Evolutionary conservation across 73 alveolate genomes (phyloP).

Genomic region (Strombidium stylifer): DNA sequence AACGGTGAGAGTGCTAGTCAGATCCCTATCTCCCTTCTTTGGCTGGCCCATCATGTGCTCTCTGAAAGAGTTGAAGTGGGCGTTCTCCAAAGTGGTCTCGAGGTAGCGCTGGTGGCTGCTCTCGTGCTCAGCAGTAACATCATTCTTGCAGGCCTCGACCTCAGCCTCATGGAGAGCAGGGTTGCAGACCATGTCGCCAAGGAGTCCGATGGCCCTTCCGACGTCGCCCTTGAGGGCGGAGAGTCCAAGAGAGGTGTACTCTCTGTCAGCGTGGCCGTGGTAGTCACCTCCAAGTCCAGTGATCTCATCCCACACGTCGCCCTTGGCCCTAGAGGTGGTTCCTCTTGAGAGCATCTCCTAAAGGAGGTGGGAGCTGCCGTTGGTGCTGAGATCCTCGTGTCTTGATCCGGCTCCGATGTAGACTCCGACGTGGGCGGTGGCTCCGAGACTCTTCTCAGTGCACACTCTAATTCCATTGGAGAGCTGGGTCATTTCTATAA

Average conservation of each 20-base stretch:
- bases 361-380: slow-evolving; percentile 71
- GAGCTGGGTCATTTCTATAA: slow-evolving; percentile 53
- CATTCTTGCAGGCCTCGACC: slow-evolving; percentile 73
- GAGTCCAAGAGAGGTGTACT: slow-evolving; percentile 57
- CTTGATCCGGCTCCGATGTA: slow-evolving; percentile 83
- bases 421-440: slow-evolving; percentile 56
- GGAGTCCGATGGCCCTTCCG: slow-evolving; percentile 62
- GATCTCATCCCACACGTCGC: slow-evolving; percentile 50
- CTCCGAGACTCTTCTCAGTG: slow-evolving; percentile 35
- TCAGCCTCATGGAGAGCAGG: slow-evolving; percentile 53
- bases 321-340: slow-evolving; percentile 65
- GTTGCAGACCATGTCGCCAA: slow-evolving; percentile 68
- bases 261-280: slow-evolving; percentile 59
- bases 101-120: slow-evolving; percentile 49
- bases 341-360: slow-evolving; percentile 58
- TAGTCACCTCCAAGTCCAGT: slow-evolving; percentile 59
- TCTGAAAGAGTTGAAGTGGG: slow-evolving; percentile 73
- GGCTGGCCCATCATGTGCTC: slow-evolving; percentile 90
- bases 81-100: slow-evolving; percentile 64
- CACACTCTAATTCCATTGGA: slow-evolving; percentile 65
- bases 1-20: slow-evolving; percentile 48
- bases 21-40: slow-evolving; percentile 74
- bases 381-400: slow-evolving; percentile 67
- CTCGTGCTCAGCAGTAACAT: slow-evolving; percentile 55
- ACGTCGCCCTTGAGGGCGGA: slow-evolving; percentile 63